phyloP scores from a whole-genome alignment of 1,284 basidiomycete genomes.

The Ustilago curta region DNA sequence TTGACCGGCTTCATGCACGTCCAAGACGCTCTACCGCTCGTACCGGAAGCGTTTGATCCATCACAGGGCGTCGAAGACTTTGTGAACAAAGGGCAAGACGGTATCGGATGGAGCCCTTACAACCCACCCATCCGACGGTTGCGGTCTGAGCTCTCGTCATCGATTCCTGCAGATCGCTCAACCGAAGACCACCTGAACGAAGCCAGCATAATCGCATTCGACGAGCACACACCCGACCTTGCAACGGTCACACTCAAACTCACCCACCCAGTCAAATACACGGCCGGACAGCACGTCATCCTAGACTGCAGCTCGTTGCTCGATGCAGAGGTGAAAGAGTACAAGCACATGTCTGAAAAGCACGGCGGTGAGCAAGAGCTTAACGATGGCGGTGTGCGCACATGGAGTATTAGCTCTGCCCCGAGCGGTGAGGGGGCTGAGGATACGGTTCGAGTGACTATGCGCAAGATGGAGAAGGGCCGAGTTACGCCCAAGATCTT shows the following conservation, averaged over 20 bases:
- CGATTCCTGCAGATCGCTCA: background rate
- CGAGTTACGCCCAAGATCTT: slow-evolving; percentile 36
- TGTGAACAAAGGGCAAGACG: slow-evolving; percentile 16
- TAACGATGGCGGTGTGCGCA: slow-evolving; percentile 39
- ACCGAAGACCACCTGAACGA: background rate
- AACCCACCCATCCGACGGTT: slow-evolving; percentile 39
- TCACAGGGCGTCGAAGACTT: slow-evolving; percentile 22
- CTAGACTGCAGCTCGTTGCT: slow-evolving; percentile 35
- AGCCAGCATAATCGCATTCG: slow-evolving; percentile 16
- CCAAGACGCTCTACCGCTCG: slow-evolving; percentile 29
- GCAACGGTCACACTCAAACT: slow-evolving; percentile 32
- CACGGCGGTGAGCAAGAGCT: slow-evolving; percentile 42
- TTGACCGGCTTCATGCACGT: slow-evolving; percentile 39
- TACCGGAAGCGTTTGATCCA: slow-evolving; percentile 11
- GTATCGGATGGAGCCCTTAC: slow-evolving; percentile 49
- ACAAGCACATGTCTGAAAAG: slow-evolving; percentile 49
- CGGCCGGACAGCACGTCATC: slow-evolving; percentile 45
- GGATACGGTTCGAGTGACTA: slow-evolving; percentile 21
- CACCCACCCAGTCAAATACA: slow-evolving; percentile 17
- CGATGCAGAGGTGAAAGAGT: slow-evolving; percentile 28
- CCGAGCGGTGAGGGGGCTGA: background rate
- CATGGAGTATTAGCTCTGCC: slow-evolving; percentile 46
- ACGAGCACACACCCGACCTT: slow-evolving; percentile 15
- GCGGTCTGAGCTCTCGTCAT: slow-evolving; percentile 19
- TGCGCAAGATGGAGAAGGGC: slow-evolving; percentile 28